A percentile compares a stretch with the other conserved stretches of the same genome.
Evolutionary conservation across 192 early-diverging fungal species (phyloP).

Genomic region (Jimgerdemannia flammicorona): DNA sequence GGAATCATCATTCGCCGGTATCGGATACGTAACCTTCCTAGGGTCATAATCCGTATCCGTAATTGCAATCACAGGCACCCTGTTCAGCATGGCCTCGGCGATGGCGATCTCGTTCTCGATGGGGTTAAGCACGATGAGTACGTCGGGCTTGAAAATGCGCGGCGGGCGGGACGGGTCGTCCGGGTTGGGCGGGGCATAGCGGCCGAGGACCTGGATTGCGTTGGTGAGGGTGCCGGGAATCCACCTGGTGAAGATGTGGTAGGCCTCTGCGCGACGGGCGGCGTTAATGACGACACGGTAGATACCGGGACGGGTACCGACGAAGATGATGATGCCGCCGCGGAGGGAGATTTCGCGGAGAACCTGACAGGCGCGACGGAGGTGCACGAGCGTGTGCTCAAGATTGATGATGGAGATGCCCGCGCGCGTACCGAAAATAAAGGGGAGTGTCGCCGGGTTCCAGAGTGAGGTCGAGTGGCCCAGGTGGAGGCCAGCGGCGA

Average conservation of each 20-base stretch:
- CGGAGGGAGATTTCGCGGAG: conserved; percentile 63
- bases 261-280: conserved; percentile 69
- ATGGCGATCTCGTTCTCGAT: conserved; percentile 80
- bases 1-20: conserved; percentile 95
- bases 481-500: conserved; percentile 86
- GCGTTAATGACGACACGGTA: conserved; percentile 72
- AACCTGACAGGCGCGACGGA: conserved; percentile 79
- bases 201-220: conserved; percentile 61
- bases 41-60: conserved; percentile 93
- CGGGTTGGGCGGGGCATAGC: conserved; percentile 45
- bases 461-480: conserved; percentile 76
- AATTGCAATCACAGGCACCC: conserved; percentile 88
- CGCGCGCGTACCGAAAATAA: conserved; percentile 83
- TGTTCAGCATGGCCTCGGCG: conserved; percentile 66
- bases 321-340: conserved; percentile 84
- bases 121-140: conserved; percentile 81
- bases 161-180: conserved; percentile 32
- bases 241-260: conserved; percentile 80
- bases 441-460: conserved; percentile 81
- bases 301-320: conserved; percentile 72
- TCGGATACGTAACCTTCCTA: conserved; percentile 78
- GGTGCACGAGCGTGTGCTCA: conserved; percentile 81
- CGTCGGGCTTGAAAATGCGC: conserved; percentile 68
- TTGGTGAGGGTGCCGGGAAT: conserved; percentile 89
- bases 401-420: conserved; percentile 93